Conservation (phyloP, 2,329 filamentous ascomycete species). For the Leptographium lundbergii region DNA sequence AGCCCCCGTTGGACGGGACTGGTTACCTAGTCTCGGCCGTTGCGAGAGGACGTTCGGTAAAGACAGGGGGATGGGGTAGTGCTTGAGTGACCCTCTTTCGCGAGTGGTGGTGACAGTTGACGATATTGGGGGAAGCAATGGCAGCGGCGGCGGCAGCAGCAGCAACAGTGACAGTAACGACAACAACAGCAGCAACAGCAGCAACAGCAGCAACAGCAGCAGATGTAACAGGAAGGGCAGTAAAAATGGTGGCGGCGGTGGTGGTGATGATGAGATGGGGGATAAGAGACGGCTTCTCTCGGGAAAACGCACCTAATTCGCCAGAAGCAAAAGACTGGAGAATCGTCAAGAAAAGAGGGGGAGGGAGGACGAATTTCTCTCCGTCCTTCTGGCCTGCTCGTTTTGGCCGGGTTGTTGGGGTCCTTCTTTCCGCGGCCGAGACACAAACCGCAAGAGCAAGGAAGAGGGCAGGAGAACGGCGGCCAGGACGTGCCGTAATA, state of each 20-base stretch:
- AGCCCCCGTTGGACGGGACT: background rate
- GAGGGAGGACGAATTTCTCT: background rate
- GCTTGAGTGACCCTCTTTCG: background rate
- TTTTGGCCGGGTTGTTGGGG: background rate
- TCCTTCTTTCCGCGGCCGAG: background rate
- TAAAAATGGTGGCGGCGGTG: no score
- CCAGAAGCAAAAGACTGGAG: background rate
- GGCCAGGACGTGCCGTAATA: background rate
- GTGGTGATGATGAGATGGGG: background rate
- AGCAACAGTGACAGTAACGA: background rate
- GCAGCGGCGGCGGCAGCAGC: background rate
- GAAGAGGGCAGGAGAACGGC: background rate
- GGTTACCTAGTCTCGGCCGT: conserved; percentile 1
- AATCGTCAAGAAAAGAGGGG: background rate
- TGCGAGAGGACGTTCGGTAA: background rate
- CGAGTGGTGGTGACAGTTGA: background rate
- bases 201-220: no score
- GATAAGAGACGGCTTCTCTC: background rate
- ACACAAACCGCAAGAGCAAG: background rate
- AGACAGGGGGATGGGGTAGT: background rate
- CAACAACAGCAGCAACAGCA: background rate
- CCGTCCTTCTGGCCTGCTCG: background rate
- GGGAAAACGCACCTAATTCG: background rate
- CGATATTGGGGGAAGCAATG: background rate
- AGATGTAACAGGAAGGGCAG: no score